Evolutionary conservation across 768 basidiomycete genomes (phyloP).

Genomic region (Cystobasidiopsis lactophilus): DNA sequence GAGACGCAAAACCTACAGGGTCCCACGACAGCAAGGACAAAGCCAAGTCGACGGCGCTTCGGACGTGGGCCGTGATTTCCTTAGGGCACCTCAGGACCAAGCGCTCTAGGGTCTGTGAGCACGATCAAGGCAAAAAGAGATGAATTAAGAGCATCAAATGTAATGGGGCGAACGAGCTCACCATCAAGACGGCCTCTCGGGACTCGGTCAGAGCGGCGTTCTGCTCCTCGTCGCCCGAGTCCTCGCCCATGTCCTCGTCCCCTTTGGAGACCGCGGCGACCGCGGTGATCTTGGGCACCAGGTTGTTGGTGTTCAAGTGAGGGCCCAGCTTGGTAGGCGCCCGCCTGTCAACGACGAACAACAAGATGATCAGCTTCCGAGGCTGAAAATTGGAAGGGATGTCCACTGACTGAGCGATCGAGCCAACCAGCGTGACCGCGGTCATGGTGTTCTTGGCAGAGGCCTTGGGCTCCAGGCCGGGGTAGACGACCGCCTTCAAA

Average conservation of each 20-base stretch:
- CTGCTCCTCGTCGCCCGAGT: not conserved
- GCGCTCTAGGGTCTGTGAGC: constrained; percentile 57
- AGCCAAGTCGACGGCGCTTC: constrained; percentile 45
- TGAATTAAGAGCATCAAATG: not conserved
- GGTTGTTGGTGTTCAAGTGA: not conserved
- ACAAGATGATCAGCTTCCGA: too few species aligned
- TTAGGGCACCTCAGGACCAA: constrained; percentile 61
- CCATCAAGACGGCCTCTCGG: constrained; percentile 58
- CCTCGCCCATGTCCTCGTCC: constrained; percentile 46
- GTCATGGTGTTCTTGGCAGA: not conserved
- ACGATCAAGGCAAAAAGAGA: not conserved
- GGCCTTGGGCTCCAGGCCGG: not conserved
- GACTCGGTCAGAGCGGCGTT: constrained; percentile 27
- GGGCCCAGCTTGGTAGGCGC: not conserved
- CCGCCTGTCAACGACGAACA: not conserved
- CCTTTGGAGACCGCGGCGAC: constrained; percentile 33
- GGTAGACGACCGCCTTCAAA: not conserved
- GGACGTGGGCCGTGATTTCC: constrained; percentile 53
- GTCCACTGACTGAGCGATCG: not conserved
- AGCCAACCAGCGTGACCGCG: constrained; percentile 6
- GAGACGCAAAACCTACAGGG: constrained; percentile 29
- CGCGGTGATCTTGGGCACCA: constrained; percentile 7
- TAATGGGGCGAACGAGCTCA: constrained; percentile 16
- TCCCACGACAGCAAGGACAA: constrained; percentile 73
- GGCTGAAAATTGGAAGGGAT: too few species aligned